Evolutionary conservation across 2,329 filamentous ascomycete genomes (phyloP), one percentile per base, ranked within the genome.

Genomic region (Colletotrichum noveboracense): DNA sequence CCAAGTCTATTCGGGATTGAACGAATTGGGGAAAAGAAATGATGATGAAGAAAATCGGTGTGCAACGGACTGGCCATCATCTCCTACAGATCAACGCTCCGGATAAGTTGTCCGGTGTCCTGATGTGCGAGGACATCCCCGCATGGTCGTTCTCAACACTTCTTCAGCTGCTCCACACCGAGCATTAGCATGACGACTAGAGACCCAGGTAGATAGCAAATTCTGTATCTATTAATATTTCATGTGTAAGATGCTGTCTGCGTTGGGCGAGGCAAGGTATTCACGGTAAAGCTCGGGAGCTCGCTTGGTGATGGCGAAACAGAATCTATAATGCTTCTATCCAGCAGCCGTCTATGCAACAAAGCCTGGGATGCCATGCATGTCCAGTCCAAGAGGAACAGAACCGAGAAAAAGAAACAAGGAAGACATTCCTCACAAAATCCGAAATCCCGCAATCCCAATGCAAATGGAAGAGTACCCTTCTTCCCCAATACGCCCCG

Each of bases 251-350:
- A 5, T 9, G 4, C 28, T 7, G 16, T 16, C 28, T n/a, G 24
- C 12, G 3, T 34, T 14, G 24, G 16, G 52, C 38, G 7, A 30
- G 7, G 16, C 7, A 24, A 48, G 18, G 26, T 7, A 12, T 52
- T 52, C 43, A 67, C 16, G n/a, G 32, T 24, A 43, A 24, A 28
- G 14, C 28, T 18, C 5, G 6, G 7, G 32, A 43, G 6, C 28
- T 34, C 10, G 18, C 7, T 6, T 12, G 58, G 10, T 26, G 43
- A 65, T 64, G 64, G 73, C 38, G 32, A 73, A 73, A 64, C 38
- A 75, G 18, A 65, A 72, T 73, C 62, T 68, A 68, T 64, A 52
- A 75, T 73, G 70, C 70, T 68, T 75, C 73, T 75, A 75, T 73
- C 73, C 70, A 68, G 69, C 62, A 67, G 38, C 73, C 56, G 62